Evolutionary conservation across 2,329 filamentous ascomycete genomes (phyloP).

Genomic region (Penicillium sp.): DNA sequence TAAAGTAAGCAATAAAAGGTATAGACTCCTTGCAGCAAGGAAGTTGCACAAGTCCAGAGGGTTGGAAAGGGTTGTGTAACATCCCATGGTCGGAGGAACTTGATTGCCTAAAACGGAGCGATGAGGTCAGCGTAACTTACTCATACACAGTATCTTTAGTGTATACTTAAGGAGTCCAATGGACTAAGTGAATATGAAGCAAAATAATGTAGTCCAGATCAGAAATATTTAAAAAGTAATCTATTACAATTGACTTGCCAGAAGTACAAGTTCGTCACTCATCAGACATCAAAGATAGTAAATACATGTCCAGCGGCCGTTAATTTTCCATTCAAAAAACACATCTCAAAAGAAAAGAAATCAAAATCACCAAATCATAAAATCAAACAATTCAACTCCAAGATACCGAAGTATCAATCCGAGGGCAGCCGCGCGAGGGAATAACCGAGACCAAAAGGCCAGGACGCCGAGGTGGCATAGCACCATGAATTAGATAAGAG

Average conservation of each 20-base stretch:
- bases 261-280: constrained; percentile 26
- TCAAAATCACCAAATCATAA: constrained; percentile 11
- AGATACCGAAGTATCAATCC: constrained; percentile 2
- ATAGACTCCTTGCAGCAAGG: neutral
- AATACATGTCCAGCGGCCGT: constrained; percentile 22
- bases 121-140: constrained; percentile 14
- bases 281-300: constrained; percentile 31
- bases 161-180: neutral
- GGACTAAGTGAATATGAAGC: no score
- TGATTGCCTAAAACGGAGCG: constrained; percentile 11
- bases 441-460: constrained; percentile 6
- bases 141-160: neutral
- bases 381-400: constrained; percentile 12
- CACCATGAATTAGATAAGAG: constrained; percentile 10
- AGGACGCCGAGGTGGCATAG: constrained; percentile 11
- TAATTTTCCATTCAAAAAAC: constrained; percentile 1
- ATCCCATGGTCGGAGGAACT: neutral
- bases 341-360: constrained; percentile 9
- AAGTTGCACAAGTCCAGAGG: neutral
- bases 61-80: neutral
- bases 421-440: constrained; percentile 2
- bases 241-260: constrained; percentile 26
- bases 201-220: neutral
- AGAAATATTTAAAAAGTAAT: constrained; percentile 4
- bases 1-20: neutral